A percentile compares a stretch with the other conserved stretches of the same genome.
Evolutionary conservation across 2,329 filamentous ascomycete genomes (phyloP).

Genomic region (Cladosporium sp.): DNA sequence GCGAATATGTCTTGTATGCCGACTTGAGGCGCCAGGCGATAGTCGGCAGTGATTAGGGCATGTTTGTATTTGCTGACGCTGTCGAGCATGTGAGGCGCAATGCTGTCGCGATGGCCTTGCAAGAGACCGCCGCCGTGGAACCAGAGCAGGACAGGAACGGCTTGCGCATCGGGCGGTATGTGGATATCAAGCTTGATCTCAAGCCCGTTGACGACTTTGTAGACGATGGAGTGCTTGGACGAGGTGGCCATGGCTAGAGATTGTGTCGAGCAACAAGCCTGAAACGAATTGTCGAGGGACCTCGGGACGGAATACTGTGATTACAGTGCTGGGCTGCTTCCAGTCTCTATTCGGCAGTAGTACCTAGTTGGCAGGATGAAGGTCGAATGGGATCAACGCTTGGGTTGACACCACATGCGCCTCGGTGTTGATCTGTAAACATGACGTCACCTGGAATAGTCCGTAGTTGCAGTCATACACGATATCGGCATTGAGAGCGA

Average conservation of each 20-base stretch:
- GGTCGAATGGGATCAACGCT: too few species aligned
- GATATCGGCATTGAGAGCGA: too few species aligned
- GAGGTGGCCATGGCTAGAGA: conserved; percentile 7
- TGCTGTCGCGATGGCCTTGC: conserved; percentile 23
- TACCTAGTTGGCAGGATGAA: too few species aligned
- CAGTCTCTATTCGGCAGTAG: too few species aligned
- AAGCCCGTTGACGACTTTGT: conserved; percentile 18
- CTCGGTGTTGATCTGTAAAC: too few species aligned
- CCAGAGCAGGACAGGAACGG: conserved; percentile 22
- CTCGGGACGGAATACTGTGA: too few species aligned
- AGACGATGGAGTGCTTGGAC: conserved; percentile 14
- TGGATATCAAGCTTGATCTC: conserved; percentile 22
- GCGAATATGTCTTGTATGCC: conserved; percentile 27
- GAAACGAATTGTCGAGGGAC: too few species aligned
- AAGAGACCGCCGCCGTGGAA: conserved; percentile 28
- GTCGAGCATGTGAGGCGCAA: conserved; percentile 25
- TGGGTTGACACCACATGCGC: too few species aligned
- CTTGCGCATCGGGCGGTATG: conserved; percentile 16
- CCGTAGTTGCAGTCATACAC: too few species aligned
- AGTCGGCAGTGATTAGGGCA: conserved; percentile 29
- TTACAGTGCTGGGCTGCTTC: too few species aligned
- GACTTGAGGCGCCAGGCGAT: conserved; percentile 30
- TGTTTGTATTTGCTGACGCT: conserved; percentile 23
- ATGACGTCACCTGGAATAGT: too few species aligned
- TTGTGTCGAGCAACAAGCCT: neutral